Base-by-base conservation (phyloP, 1,139 yeast genomes). In the Zygosaccharomyces sapae region DNA sequence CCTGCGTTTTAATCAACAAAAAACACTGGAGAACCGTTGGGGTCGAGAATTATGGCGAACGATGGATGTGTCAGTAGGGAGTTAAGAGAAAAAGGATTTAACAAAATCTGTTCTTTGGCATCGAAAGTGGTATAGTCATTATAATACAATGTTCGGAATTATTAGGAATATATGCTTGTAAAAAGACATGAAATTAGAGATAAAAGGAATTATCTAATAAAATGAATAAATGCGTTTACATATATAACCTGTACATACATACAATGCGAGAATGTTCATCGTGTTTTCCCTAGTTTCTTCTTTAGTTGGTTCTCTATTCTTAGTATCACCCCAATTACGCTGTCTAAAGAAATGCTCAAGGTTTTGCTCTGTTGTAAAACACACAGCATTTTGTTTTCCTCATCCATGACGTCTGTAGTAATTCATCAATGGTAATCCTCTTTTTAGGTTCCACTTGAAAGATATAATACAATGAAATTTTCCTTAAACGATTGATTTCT, bases 1-100 rank as follows among this genome's bases (percentile, higher is more conserved):
- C 98, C 1, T 90, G 97, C 72, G 97, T 94, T 33, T 76, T 92
- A 63, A 80, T 92, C 53, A 89, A 92, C 71, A n/a, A 89, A 89
- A 70, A 77, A 75, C 56, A 83, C 83, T 55, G 88, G 89, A 24
- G 98, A 94, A 63, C 97, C 97, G 6, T 76, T 92, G 47, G 99
- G 98, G 9, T 86, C 97, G 33, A 84, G 98, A 76, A 88, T 92
- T 31, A 79, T 87, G 47, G 83, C 92, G 12, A 66, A 66, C 42
- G 68, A 64, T 47, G 68, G 68, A 35, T 95, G 87, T 45, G 97
- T 92, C 29, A 96, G 97, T 36, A 86, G 87, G 67, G 97, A 92
- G 68, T 77, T 92, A 55, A 82, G 83, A 70, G 88, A 86, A 53
- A 82, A 81, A 70, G 85, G 88, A 53, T 89, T 78, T 69, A 85